Conservation (phyloP, 176 grass and related monocot genomes). For the Juncus effusus region DNA sequence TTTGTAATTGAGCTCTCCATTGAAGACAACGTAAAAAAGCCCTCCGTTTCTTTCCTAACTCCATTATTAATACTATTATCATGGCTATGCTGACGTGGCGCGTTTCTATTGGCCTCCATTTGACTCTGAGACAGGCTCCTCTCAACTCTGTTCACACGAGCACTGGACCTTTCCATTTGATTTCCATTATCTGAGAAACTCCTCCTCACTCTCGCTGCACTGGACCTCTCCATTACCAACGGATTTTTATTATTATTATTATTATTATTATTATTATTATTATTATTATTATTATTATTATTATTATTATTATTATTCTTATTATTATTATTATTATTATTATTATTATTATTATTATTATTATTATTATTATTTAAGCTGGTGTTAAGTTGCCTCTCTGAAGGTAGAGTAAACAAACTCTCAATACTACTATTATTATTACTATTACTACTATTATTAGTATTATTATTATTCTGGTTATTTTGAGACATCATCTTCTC, state of each 20-base stretch:
- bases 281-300: no score
- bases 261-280: no score
- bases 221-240: neutral
- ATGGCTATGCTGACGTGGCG: no score
- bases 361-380: neutral
- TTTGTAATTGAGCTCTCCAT: slow-evolving; percentile 22
- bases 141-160: neutral
- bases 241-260: no score
- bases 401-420: slow-evolving; percentile 22
- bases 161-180: slow-evolving; percentile 7
- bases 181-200: slow-evolving; percentile 32
- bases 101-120: neutral
- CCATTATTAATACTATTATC: no score
- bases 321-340: no score
- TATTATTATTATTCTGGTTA: neutral
- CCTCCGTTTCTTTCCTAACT: slow-evolving; percentile 5
- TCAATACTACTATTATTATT: slow-evolving; percentile 12
- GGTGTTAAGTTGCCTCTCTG: slow-evolving; percentile 13
- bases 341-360: no score
- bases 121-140: slow-evolving; percentile 10
- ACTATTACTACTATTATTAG: no score
- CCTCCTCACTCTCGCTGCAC: slow-evolving; percentile 20
- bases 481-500: slow-evolving; percentile 21
- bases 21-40: slow-evolving; percentile 21
- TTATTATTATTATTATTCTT: no score